Percentiles rank a stretch among this genome's conserved stretches.
phyloP scores from a whole-genome alignment of 192 early-diverging fungal genomes.

The Jimgerdemannia lactiflua region DNA sequence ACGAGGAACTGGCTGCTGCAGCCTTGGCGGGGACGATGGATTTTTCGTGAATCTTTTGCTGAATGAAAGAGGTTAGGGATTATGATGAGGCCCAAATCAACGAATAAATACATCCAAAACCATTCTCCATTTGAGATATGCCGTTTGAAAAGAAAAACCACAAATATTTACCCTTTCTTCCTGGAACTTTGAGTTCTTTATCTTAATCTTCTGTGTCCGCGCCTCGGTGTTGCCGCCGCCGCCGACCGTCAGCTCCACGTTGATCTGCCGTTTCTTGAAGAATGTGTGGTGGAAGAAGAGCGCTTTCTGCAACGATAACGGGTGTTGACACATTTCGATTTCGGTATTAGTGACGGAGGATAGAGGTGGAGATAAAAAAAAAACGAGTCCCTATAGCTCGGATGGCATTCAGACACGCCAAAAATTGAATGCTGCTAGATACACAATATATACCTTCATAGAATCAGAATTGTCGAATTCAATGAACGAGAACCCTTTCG shows the following conservation, averaged over 20 bases:
- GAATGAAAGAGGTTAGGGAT: no score
- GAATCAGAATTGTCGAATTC: conserved; percentile 55
- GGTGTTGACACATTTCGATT: no score
- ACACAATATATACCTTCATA: conserved; percentile 37
- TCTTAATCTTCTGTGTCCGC: conserved; percentile 43
- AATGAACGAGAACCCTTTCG: conserved; percentile 72
- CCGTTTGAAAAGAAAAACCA: neutral
- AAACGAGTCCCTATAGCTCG: no score
- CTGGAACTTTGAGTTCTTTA: conserved; percentile 46
- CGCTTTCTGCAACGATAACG: conserved; percentile 51
- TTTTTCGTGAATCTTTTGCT: conserved; percentile 45
- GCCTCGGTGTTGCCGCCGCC: conserved; percentile 61
- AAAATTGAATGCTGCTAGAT: no score
- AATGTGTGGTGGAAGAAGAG: conserved; percentile 60
- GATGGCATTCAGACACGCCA: no score
- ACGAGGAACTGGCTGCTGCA: conserved; percentile 28
- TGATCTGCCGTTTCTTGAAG: conserved; percentile 64
- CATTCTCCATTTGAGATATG: neutral
- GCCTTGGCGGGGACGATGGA: conserved; percentile 42
- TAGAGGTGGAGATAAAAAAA: no score
- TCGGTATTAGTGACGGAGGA: no score
- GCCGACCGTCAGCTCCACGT: conserved; percentile 72
- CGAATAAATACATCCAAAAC: no score
- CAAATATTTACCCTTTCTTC: conserved; percentile 52
- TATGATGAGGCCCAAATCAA: no score